Base-by-base conservation (phyloP, 1,284 basidiomycete species). In the Cutaneotrichosporon mucoides region DNA sequence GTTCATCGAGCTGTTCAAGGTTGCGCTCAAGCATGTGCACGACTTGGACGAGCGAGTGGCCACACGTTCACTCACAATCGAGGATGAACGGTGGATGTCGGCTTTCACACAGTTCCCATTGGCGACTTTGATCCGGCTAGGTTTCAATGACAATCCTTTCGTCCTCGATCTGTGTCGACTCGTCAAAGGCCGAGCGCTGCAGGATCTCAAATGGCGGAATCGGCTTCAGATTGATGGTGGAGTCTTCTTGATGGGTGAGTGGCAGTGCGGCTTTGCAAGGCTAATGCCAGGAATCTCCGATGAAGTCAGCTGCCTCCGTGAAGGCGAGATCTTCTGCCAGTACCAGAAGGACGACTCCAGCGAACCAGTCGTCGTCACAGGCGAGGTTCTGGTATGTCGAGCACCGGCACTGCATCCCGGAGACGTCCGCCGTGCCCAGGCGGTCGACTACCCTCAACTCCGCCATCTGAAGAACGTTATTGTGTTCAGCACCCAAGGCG, bases 141-240 rank as follows among this genome's bases (percentile, higher is more conserved):
- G 77, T 0, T 76, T 76, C 50, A 51, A 73, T 47, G 37, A 60
- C 16, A 70, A 78, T 54, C 75, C 78, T 0, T 59, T 77, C 24
- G 60, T 79, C 8, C 64, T 66, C 6, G 78, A 78, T 57, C 60
- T 78, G 3, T 60, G 65, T n/a, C 59, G 60, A 7, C 72, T 78
- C 38, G 66, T 78, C 43, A 73, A 77, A 57, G 68, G 69, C 16
- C 61, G 72, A 13, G 65, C 71, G 36, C 66, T 78, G 0, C 72
- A 73, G 59, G 78, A 78, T 47, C 69, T 78, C n/a, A 76, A 76
- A 62, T 78, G 77, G 77, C 65, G 73, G 13, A 76, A 74, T 1
- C 67, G 77, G 2, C 63, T 78, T 15, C 63, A 67, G 24, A 57
- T 79, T 4, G 55, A 69, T 1, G 59, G 61, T 24, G 76, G 75